Percentiles rank a stretch among this genome's conserved stretches.
These are phyloP conservation scores for Pleomassaria siparia DNA, from an alignment of 2,329 filamentous ascomycete genomes.

Conservation along the genomic window DNA sequence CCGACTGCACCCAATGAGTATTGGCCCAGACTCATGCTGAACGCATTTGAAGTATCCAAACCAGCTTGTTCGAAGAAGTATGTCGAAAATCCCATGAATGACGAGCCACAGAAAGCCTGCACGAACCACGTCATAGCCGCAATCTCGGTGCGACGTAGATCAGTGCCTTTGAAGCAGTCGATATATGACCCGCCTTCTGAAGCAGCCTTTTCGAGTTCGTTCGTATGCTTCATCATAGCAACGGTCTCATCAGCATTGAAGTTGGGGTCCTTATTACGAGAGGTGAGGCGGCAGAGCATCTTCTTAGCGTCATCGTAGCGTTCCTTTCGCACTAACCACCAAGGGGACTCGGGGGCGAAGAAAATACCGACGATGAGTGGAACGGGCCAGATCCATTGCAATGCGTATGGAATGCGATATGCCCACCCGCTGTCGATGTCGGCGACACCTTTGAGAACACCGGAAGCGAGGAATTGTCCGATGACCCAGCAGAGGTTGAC, in stretches of 20 bases:
- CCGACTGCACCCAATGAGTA: constrained; percentile 61
- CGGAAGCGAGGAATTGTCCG: constrained; percentile 71
- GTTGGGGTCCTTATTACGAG: constrained; percentile 46
- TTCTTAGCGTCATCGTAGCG: constrained; percentile 66
- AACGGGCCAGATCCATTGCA: constrained; percentile 77
- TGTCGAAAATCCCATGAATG: constrained; percentile 43
- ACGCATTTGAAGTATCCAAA: constrained; percentile 45
- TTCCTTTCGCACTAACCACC: constrained; percentile 72
- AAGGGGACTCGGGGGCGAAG: constrained; percentile 70
- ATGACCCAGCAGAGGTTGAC: constrained; percentile 77
- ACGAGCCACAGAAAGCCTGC: constrained; percentile 44
- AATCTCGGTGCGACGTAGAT: constrained; percentile 77
- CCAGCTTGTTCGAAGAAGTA: constrained; percentile 55
- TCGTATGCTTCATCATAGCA: constrained; percentile 90
- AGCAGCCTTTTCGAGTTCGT: constrained; percentile 73
- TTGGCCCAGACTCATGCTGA: constrained; percentile 54
- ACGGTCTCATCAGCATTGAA: constrained; percentile 58
- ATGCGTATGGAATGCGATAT: constrained; percentile 65
- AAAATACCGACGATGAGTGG: constrained; percentile 67
- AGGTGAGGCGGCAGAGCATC: constrained; percentile 66
- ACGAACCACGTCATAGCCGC: constrained; percentile 55
- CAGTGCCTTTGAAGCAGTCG: constrained; percentile 83
- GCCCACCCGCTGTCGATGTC: constrained; percentile 66
- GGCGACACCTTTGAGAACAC: constrained; percentile 68
- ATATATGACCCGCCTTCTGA: constrained; percentile 68